These are phyloP conservation scores for Apiotrichum domesticum DNA, from an alignment of 1,284 basidiomycete species.

Conservation along the genomic window DNA sequence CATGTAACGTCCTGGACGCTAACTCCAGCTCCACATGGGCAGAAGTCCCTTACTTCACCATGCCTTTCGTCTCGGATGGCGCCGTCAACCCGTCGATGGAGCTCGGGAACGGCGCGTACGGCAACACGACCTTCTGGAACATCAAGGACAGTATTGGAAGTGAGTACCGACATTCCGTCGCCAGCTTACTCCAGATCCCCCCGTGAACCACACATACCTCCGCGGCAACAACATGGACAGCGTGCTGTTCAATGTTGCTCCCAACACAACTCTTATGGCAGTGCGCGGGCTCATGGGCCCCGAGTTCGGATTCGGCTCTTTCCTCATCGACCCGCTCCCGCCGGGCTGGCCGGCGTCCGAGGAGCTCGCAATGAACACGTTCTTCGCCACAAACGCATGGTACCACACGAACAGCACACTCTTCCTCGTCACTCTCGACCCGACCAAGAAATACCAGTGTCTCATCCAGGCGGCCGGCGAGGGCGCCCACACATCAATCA, in stretches of 20 bases:
- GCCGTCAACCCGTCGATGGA: background rate
- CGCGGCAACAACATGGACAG: background rate
- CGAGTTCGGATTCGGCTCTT: background rate
- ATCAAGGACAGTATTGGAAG: background rate
- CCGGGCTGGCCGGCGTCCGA: background rate
- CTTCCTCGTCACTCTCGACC: background rate
- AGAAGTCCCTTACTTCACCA: background rate
- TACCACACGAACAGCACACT: background rate
- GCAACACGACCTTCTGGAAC: background rate
- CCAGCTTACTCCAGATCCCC: background rate
- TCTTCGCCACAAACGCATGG: background rate
- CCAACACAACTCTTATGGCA: background rate
- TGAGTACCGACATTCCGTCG: background rate
- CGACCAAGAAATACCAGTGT: background rate
- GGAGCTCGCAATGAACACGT: background rate
- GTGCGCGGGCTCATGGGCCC: background rate
- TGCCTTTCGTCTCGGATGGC: background rate
- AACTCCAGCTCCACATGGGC: background rate
- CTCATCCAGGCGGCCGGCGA: background rate
- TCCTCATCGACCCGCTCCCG: background rate
- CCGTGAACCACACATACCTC: background rate
- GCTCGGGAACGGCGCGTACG: background rate
- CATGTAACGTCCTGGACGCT: background rate
- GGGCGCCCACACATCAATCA: background rate
- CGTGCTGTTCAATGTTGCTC: background rate